Evolutionary conservation across 179 eudicot genomes (phyloP), one percentile per base, ranked within the genome.

Genomic region (Actinidia arguta): DNA sequence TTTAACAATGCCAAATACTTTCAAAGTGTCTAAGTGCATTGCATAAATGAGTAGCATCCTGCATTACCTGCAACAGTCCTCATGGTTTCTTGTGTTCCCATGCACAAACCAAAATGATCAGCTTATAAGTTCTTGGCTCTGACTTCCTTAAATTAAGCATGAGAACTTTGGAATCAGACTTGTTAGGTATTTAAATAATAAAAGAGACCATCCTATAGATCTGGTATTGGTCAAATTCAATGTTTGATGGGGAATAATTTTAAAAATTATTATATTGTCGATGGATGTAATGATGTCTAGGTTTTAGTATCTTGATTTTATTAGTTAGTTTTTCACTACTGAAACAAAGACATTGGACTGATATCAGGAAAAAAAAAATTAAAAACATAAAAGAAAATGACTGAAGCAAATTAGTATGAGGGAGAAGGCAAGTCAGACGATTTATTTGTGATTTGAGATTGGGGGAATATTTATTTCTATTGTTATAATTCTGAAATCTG

Each of bases 201-300:
- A 63, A 1, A 12, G 5, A 27, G 14, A 0, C 48, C 48, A 73
- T 51, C 22, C 39, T 61, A 16, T 50, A 22, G 61, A 51, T 39
- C 44, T 50, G 61, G 4, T 73, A 50, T 50, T 73, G 42, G 76
- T 50, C 76, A 73, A 73, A 50, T 20, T 73, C 20, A 73, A 31
- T 73, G 42, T 54, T 73, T 50, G 44, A 73, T 50, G 42, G 42
- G 17, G 13, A 48, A n/a, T 12, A 50, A 48, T 24, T 73, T 24
- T 46, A 52, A n/a, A n/a, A n/a, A 16, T 51, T 73, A 59, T 27
- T 52, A 51, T 9, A 50, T 13, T 13, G 27, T 72, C 18, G 50
- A 59, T 44, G 25, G 61, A 73, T 73, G n/a, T 51, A 73, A 8
- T 51, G 18, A 27, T 18, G 6, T 24, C n/a, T 73, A 36, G 44